phyloP scores from a whole-genome alignment of 176 grass and related monocot species.

The Carex myosuroides region DNA sequence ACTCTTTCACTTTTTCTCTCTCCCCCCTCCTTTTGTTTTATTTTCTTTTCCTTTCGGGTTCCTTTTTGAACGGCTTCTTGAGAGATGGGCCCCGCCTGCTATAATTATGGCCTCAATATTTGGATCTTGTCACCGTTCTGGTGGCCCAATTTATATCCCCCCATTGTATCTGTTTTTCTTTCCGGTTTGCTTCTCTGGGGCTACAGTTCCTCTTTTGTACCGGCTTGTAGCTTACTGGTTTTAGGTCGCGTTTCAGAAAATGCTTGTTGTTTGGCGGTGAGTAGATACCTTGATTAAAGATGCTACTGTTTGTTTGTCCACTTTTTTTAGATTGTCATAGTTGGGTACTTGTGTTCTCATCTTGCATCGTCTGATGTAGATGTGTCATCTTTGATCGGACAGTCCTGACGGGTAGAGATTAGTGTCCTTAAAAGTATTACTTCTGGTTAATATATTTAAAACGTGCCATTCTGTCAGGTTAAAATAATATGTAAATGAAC shows the following conservation, averaged over 20 bases:
- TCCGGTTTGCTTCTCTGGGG: background rate
- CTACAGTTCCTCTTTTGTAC: background rate
- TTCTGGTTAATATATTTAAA: background rate
- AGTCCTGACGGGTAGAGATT: background rate
- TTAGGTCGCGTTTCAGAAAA: background rate
- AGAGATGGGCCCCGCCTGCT: background rate
- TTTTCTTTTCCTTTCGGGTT: background rate
- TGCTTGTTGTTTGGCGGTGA: background rate
- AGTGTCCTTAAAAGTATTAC: background rate
- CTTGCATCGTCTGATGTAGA: background rate
- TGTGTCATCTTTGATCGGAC: background rate
- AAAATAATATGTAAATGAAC: background rate
- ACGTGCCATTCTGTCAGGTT: background rate
- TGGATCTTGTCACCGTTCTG: conserved; percentile 20
- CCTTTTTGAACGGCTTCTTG: background rate
- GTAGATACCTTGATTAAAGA: background rate
- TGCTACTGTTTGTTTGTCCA: background rate
- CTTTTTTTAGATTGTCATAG: background rate
- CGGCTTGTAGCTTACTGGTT: background rate
- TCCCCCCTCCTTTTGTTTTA: background rate
- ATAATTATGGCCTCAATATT: conserved; percentile 19
- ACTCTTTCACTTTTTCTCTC: background rate
- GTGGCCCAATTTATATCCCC: conserved; percentile 12
- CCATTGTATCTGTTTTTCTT: background rate
- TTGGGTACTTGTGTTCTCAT: background rate